Evolutionary conservation across 1,284 basidiomycete species (phyloP).

Genomic region (Cutaneotrichosporon cyanovorans): DNA sequence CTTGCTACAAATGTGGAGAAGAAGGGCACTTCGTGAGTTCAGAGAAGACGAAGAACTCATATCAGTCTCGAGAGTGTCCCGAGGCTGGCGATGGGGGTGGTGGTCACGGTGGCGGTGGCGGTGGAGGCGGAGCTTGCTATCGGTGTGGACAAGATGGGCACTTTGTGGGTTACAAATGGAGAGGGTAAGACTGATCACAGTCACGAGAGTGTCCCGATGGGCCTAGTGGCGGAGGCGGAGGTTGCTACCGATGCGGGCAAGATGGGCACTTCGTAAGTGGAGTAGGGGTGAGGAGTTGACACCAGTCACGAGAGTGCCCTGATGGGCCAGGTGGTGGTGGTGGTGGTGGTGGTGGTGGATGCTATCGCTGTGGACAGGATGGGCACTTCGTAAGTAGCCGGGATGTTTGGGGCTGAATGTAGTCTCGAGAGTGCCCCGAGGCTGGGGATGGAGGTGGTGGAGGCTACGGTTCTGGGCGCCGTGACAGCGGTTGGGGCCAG

Average conservation of each 20-base stretch:
- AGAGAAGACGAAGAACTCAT: neutral
- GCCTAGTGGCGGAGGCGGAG: neutral
- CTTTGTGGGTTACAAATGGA: neutral
- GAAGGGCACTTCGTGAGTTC: constrained; percentile 3
- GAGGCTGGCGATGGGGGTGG: neutral
- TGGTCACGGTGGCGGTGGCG: neutral
- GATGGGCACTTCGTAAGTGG: constrained; percentile 5
- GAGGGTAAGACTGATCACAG: neutral
- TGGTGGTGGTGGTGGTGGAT: constrained; percentile 3
- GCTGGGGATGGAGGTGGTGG: neutral
- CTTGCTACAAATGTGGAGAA: constrained; percentile 11
- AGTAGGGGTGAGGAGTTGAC: too few relatives aligned
- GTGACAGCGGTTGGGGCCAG: neutral
- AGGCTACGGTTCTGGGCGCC: neutral
- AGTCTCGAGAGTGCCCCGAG: neutral
- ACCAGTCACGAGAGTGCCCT: constrained; percentile 15
- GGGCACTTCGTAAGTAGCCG: constrained; percentile 2
- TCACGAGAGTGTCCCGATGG: constrained; percentile 16
- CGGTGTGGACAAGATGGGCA: constrained; percentile 4
- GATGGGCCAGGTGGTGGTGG: constrained; percentile 1
- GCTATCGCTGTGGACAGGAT: constrained; percentile 6
- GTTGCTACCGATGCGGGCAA: constrained; percentile 10
- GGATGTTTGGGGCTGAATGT: neutral
- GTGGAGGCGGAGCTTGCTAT: constrained; percentile 12
- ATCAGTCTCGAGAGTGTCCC: neutral